Percentiles rank a stretch among this genome's conserved stretches.
phyloP scores from a whole-genome alignment of 1,284 basidiomycete species.

The Athelia sp. region DNA sequence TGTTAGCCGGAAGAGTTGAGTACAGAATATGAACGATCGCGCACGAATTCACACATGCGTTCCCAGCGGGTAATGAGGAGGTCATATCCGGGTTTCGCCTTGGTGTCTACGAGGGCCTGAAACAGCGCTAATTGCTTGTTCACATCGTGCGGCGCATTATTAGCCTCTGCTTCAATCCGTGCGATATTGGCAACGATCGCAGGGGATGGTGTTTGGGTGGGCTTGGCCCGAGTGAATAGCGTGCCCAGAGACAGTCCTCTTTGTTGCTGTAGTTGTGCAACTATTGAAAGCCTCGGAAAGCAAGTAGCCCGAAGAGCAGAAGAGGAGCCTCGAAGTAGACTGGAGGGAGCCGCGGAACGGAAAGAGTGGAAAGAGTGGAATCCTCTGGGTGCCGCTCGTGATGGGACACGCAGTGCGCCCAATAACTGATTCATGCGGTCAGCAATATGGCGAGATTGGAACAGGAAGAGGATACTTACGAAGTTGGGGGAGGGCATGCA shows the following conservation, averaged over 20 bases:
- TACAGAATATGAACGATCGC: constrained; percentile 22
- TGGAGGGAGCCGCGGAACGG: neutral
- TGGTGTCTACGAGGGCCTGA: constrained; percentile 57
- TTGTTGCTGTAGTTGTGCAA: constrained; percentile 1
- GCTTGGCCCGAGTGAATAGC: constrained; percentile 44
- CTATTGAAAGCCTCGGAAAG: neutral
- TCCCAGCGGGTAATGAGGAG: constrained; percentile 76
- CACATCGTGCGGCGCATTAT: constrained; percentile 63
- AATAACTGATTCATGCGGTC: constrained; percentile 18
- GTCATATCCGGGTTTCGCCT: constrained; percentile 63
- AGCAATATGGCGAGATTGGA: constrained; percentile 1
- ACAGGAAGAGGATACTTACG: constrained; percentile 8
- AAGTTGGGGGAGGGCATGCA: neutral
- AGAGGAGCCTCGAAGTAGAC: constrained; percentile 1
- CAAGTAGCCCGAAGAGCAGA: constrained; percentile 9
- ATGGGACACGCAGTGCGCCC: constrained; percentile 25
- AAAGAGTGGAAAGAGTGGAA: constrained; percentile 6
- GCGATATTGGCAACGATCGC: constrained; percentile 63
- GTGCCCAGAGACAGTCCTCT: constrained; percentile 43
- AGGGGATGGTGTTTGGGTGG: constrained; percentile 52
- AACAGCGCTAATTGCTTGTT: constrained; percentile 67
- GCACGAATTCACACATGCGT: constrained; percentile 72
- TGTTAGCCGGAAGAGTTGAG: constrained; percentile 7
- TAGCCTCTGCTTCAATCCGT: constrained; percentile 68
- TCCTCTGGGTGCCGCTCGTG: constrained; percentile 15